A percentile compares a stretch with the other conserved stretches of the same genome.
These are phyloP conservation scores for Coprinopsis strossmayeri DNA, from an alignment of 768 basidiomycete genomes.

Conservation along the genomic window DNA sequence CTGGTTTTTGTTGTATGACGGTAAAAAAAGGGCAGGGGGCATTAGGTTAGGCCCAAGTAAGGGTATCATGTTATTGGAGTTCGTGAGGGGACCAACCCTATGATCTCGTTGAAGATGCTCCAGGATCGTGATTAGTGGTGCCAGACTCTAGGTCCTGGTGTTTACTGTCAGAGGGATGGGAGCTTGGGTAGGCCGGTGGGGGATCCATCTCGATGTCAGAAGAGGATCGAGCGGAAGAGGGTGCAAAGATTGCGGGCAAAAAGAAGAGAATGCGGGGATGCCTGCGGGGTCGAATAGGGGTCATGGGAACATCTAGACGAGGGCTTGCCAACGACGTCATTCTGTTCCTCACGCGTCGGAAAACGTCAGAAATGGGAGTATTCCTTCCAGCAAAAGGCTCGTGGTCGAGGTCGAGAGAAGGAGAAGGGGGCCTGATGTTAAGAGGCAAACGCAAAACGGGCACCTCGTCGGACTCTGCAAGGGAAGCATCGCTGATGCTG, in stretches of 20 bases:
- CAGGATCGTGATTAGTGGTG: slow-evolving; percentile 9
- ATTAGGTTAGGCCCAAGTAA: too few species aligned
- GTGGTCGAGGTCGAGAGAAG: slow-evolving; percentile 38
- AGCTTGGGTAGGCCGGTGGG: slow-evolving; percentile 12
- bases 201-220: slow-evolving; percentile 37
- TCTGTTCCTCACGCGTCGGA: slow-evolving; percentile 52
- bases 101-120: too few species aligned
- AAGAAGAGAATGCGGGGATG: slow-evolving; percentile 67
- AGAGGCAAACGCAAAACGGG: slow-evolving; percentile 61
- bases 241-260: slow-evolving; percentile 73
- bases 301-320: slow-evolving; percentile 35
- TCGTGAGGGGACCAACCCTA: too few species aligned
- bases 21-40: too few species aligned
- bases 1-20: too few species aligned
- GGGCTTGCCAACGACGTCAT: slow-evolving; percentile 40
- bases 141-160: not conserved
- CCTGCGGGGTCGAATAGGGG: slow-evolving; percentile 42
- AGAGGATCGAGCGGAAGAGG: slow-evolving; percentile 19
- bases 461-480: slow-evolving; percentile 39
- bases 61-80: too few species aligned
- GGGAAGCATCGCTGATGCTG: slow-evolving; percentile 31
- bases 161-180: slow-evolving; percentile 5
- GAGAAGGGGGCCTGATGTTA: slow-evolving; percentile 50
- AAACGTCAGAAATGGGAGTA: slow-evolving; percentile 46
- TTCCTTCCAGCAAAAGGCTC: slow-evolving; percentile 38